These are phyloP conservation scores for Colletotrichum truncatum DNA, from an alignment of 2,329 filamentous ascomycete species.

Conservation along the genomic window DNA sequence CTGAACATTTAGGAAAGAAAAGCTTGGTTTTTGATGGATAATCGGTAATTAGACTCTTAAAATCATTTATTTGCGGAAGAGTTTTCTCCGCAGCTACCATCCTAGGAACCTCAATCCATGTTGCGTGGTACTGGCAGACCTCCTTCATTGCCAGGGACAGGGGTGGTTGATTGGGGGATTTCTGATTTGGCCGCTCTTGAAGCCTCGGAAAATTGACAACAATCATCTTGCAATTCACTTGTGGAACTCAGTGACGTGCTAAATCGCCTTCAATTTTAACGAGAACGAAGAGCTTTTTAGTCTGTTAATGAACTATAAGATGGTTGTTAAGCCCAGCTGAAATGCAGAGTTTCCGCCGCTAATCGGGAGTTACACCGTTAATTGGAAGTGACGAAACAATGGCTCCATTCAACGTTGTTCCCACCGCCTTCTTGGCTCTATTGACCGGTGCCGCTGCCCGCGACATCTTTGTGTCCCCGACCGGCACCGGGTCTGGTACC, in stretches of 20 bases:
- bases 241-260: not conserved
- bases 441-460: constrained; percentile 6
- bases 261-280: not conserved
- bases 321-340: not conserved
- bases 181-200: not conserved
- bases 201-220: constrained; percentile 1
- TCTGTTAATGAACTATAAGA: not conserved
- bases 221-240: not conserved
- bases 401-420: not conserved
- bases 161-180: constrained; percentile 24
- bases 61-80: constrained; percentile 17
- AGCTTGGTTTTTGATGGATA: no score
- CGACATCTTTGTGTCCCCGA: constrained; percentile 51
- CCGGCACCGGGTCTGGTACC: constrained; percentile 47
- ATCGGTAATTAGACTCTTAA: not conserved
- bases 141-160: not conserved
- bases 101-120: not conserved
- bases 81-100: constrained; percentile 5
- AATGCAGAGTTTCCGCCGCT: no score
- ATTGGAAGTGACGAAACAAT: not conserved
- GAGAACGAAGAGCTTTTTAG: not conserved
- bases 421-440: not conserved
- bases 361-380: not conserved
- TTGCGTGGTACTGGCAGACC: not conserved
- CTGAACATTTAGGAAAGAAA: no score